These are phyloP conservation scores for Heterobasidion occidentale DNA, from an alignment of 1,284 basidiomycete genomes.

Conservation along the genomic window DNA sequence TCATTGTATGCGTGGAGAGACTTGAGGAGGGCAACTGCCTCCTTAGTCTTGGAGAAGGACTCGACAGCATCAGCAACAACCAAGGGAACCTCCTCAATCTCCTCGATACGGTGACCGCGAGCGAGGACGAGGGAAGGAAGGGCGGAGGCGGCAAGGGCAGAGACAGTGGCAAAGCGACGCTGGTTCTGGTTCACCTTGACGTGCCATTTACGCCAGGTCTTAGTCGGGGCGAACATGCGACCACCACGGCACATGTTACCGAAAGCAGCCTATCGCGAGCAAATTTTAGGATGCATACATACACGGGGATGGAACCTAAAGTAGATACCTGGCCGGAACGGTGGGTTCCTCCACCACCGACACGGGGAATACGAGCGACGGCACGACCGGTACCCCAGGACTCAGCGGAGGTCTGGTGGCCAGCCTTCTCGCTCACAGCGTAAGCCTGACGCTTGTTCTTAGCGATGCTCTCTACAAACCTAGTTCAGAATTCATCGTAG, in stretches of 20 bases:
- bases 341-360: slow-evolving; percentile 97
- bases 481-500: background rate
- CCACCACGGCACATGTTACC: slow-evolving; percentile 99
- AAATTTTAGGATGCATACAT: background rate
- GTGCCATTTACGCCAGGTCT: slow-evolving; percentile 99
- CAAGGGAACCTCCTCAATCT: slow-evolving; percentile 95
- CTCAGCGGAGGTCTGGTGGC: slow-evolving; percentile 97
- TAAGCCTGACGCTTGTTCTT: slow-evolving; percentile 99
- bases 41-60: slow-evolving; percentile 94
- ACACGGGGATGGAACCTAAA: background rate
- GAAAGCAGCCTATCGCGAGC: slow-evolving; percentile 74
- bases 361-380: slow-evolving; percentile 99
- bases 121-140: slow-evolving; percentile 98
- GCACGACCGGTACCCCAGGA: slow-evolving; percentile 99
- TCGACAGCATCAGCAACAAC: slow-evolving; percentile 81
- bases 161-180: slow-evolving; percentile 96
- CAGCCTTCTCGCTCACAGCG: slow-evolving; percentile 95
- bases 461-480: slow-evolving; percentile 80
- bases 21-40: slow-evolving; percentile 94
- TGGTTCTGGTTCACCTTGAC: slow-evolving; percentile 99
- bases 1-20: slow-evolving; percentile 87
- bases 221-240: slow-evolving; percentile 99
- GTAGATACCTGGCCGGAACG: slow-evolving; percentile 84
- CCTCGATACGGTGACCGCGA: slow-evolving; percentile 98
- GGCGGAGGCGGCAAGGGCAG: slow-evolving; percentile 95